phyloP scores from a whole-genome alignment of 1,284 basidiomycete species.

The Sporisorium iseilematis-ciliati region DNA sequence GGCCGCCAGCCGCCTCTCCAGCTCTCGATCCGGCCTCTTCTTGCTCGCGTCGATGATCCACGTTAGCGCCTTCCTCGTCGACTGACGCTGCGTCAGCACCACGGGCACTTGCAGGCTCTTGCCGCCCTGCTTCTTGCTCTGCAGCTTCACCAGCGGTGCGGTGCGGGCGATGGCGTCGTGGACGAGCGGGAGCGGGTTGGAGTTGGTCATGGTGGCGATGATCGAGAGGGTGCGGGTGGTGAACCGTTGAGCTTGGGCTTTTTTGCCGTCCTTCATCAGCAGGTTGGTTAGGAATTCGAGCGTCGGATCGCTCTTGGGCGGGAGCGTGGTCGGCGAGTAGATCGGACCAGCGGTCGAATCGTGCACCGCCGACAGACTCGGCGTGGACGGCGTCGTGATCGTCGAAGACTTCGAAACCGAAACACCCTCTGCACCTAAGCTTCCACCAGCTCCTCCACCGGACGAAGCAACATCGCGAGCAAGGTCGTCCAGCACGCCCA shows the following conservation, averaged over 20 bases:
- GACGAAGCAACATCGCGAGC: conserved; percentile 22
- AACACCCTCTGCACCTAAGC: neutral
- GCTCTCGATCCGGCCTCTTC: conserved; percentile 67
- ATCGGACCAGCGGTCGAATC: conserved; percentile 16
- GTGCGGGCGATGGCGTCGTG: conserved; percentile 66
- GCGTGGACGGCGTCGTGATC: conserved; percentile 20
- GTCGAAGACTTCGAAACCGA: neutral
- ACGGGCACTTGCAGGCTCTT: conserved; percentile 70
- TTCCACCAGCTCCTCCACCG: neutral
- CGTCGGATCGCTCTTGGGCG: conserved; percentile 60
- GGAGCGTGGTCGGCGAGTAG: conserved; percentile 52
- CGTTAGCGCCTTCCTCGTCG: conserved; percentile 67
- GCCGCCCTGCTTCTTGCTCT: conserved; percentile 68
- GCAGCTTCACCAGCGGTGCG: conserved; percentile 68
- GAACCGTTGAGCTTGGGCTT: conserved; percentile 66
- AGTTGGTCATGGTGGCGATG: conserved; percentile 63
- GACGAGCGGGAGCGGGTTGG: conserved; percentile 69
- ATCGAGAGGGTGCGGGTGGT: conserved; percentile 63
- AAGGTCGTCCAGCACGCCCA: conserved; percentile 33
- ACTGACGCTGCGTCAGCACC: conserved; percentile 67
- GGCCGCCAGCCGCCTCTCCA: conserved; percentile 68
- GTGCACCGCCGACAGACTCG: conserved; percentile 10
- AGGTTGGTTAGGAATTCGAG: conserved; percentile 69
- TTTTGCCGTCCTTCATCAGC: conserved; percentile 71
- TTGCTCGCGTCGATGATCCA: conserved; percentile 71